Evolutionary conservation across 2,329 filamentous ascomycete species (phyloP).

Genomic region (Xylaria sp.): DNA sequence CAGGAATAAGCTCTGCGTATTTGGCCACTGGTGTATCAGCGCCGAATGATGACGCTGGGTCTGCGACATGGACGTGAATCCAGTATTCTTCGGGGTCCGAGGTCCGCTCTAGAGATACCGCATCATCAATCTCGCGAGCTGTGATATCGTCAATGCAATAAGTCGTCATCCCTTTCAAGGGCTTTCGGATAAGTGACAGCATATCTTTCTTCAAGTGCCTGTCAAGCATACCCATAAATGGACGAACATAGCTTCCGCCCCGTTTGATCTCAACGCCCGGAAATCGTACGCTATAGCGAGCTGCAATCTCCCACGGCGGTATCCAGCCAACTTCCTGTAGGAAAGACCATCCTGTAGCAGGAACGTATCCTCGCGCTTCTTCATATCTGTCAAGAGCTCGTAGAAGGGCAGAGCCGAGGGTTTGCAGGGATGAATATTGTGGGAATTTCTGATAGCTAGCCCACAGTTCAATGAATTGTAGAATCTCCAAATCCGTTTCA

Average conservation of each 20-base stretch:
- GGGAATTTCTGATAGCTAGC: constrained; percentile 67
- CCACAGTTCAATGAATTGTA: constrained; percentile 78
- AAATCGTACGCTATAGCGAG: constrained; percentile 69
- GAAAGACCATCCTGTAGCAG: constrained; percentile 69
- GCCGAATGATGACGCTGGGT: constrained; percentile 77
- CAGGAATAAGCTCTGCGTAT: constrained; percentile 69
- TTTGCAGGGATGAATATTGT: constrained; percentile 63
- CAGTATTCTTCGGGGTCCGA: constrained; percentile 68
- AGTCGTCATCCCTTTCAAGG: constrained; percentile 69
- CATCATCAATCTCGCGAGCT: constrained; percentile 82
- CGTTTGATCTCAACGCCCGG: constrained; percentile 60
- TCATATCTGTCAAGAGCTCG: constrained; percentile 70
- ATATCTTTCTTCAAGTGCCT: constrained; percentile 57
- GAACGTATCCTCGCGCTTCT: constrained; percentile 58
- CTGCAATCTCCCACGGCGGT: constrained; percentile 75
- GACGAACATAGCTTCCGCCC: constrained; percentile 56
- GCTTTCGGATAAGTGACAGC: constrained; percentile 63
- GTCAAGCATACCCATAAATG: constrained; percentile 48
- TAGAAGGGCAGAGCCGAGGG: constrained; percentile 73
- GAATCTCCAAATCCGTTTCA: constrained; percentile 63
- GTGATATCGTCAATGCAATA: constrained; percentile 78
- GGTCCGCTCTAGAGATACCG: constrained; percentile 75
- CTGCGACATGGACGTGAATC: constrained; percentile 83
- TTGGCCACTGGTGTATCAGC: constrained; percentile 68
- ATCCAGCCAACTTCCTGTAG: constrained; percentile 81